Evolutionary conservation across 2,329 filamentous ascomycete species (phyloP), one percentile per base, ranked within the genome.

Genomic region (Claviceps lovelessii): DNA sequence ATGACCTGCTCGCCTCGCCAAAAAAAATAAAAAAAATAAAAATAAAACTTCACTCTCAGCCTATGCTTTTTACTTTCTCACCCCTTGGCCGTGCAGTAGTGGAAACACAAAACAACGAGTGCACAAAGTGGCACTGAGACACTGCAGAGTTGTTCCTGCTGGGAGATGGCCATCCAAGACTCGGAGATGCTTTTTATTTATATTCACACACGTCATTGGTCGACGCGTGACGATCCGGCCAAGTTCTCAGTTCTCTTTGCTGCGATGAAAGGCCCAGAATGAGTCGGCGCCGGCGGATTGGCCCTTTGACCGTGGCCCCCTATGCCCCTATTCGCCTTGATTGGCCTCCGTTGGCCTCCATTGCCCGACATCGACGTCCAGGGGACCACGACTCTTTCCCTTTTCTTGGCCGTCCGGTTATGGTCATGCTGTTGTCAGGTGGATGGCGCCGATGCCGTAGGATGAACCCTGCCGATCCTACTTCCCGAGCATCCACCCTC

Each of bases 101-200:
- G 54, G 37, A 55, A 37, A 49, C 45, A 55, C 49, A 41, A 47
- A 35, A 49, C 45, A 29, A 49, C 45, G 13, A n/a, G 39, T 29
- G 51, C 45, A 28, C 50, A 35, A 8, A 28, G 29, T 52, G 51
- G 39, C 51, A 52, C 41, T 37, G 9, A 28, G 28, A 33, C 13
- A 29, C 53, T 41, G 35, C 45, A 11, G 7, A 17, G 48, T 23
- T 41, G 47, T 33, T 11, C 15, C 13, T 47, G 45, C 8, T 29
- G 44, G 44, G 23, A 19, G 47, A 35, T 49, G 47, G 29, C 31
- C 4, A 17, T 19, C 47, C 47, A 19, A 29, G 28, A 47, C 23
- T 7, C n/a, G 17, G 15, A 41, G 51, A 19, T 41, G 51, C 33
- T 53, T 53, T 53, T 47, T 47, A 46, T 53, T 47, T 37, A 39